These are phyloP conservation scores for Eucalyptus dawsonii DNA, from an alignment of 345 rosid species.

Conservation along the genomic window DNA sequence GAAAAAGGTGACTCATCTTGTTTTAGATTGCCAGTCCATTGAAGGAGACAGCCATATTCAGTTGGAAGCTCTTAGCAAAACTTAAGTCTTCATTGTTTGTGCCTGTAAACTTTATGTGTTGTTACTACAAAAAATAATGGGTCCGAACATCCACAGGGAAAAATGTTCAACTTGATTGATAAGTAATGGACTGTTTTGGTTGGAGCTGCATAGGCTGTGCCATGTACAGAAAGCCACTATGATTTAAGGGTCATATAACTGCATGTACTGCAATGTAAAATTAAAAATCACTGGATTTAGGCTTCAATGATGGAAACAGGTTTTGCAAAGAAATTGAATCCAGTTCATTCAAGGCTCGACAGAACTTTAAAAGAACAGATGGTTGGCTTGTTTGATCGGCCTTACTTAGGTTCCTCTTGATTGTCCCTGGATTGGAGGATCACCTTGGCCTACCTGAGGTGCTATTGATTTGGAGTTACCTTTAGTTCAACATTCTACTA, in stretches of 20 bases:
- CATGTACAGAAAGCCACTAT: neutral
- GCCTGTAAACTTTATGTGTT: neutral
- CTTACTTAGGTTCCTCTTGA: neutral
- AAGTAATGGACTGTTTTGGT: neutral
- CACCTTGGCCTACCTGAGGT: neutral
- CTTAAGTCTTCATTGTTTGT: neutral
- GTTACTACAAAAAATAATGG: neutral
- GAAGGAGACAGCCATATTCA: neutral
- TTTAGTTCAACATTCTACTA: neutral
- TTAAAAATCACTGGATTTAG: neutral
- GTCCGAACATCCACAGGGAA: neutral
- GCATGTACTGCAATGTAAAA: neutral
- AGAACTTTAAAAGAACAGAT: neutral
- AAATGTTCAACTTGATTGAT: neutral
- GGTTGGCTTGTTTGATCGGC: neutral
- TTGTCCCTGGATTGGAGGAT: neutral
- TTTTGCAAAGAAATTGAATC: neutral
- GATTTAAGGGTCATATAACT: neutral
- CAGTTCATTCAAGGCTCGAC: neutral
- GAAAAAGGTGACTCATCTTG: conserved; percentile 43
- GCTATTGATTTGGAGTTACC: neutral
- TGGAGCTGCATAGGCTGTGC: neutral
- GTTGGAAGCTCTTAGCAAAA: neutral
- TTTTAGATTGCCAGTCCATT: neutral
- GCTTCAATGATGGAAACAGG: neutral